A percentile compares a stretch with the other conserved stretches of the same genome.
Evolutionary conservation across 2,329 filamentous ascomycete genomes (phyloP).

Genomic region (Arthrobotrys conoides): DNA sequence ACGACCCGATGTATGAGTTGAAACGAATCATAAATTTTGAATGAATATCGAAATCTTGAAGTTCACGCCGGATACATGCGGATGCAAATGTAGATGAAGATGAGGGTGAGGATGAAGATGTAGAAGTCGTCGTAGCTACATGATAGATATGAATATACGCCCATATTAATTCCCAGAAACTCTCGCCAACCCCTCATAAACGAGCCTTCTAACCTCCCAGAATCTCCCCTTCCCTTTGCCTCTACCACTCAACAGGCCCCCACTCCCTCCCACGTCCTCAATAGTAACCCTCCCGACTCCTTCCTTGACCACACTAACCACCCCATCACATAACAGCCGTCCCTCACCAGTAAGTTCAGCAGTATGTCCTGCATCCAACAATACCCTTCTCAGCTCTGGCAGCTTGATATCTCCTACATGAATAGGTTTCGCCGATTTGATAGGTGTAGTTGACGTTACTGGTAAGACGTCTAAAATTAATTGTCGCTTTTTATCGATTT

Average conservation of each 20-base stretch:
- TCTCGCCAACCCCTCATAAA: constrained; percentile 93
- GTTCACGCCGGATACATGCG: no score
- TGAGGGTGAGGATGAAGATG: no score
- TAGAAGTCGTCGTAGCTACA: neutral
- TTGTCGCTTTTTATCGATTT: constrained; percentile 24
- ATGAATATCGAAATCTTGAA: no score
- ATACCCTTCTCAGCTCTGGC: constrained; percentile 85
- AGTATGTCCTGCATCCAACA: constrained; percentile 84
- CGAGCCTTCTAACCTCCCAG: constrained; percentile 83
- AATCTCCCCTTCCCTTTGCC: constrained; percentile 56
- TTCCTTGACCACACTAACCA: constrained; percentile 89
- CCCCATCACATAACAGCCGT: constrained; percentile 87
- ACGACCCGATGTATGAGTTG: no score
- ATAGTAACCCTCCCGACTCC: constrained; percentile 71
- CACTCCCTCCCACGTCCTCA: constrained; percentile 78
- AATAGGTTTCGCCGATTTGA: constrained; percentile 85
- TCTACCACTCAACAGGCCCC: constrained; percentile 69
- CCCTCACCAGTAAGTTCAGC: constrained; percentile 96
- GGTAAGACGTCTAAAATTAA: constrained; percentile 74
- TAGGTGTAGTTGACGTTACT: constrained; percentile 76
- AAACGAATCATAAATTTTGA: no score
- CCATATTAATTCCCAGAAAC: constrained; percentile 77
- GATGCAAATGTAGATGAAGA: no score
- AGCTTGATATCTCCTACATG: constrained; percentile 94
- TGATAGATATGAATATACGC: neutral